Evolutionary conservation across 2,329 filamentous ascomycete genomes (phyloP).

Genomic region (Aurifilum marmelostoma): DNA sequence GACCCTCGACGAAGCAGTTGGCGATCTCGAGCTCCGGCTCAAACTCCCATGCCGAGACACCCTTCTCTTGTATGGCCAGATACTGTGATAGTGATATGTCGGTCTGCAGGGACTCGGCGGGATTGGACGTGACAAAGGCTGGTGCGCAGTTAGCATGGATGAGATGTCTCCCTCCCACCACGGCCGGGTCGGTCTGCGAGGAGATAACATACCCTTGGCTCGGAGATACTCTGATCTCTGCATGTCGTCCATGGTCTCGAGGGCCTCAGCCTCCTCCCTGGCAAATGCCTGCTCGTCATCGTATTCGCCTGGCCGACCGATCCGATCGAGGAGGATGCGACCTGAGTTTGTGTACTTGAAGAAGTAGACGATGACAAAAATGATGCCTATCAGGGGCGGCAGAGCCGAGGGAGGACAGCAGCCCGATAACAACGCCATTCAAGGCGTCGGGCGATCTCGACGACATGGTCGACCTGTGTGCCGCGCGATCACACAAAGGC

Average conservation of each 20-base stretch:
- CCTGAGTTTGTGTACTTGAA: conserved; percentile 88
- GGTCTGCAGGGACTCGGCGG: conserved; percentile 91
- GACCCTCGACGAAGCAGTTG: conserved; percentile 95
- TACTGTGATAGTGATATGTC: conserved; percentile 98
- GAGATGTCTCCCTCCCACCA: neutral
- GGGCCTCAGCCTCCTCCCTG: conserved; percentile 90
- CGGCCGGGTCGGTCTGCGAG: neutral
- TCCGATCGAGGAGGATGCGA: conserved; percentile 88
- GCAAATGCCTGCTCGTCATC: conserved; percentile 96
- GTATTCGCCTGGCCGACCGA: conserved; percentile 92
- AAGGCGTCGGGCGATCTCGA: conserved; percentile 48
- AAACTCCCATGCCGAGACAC: conserved; percentile 99
- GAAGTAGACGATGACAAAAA: conserved; percentile 86
- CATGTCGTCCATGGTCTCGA: conserved; percentile 95
- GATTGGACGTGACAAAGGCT: conserved; percentile 95
- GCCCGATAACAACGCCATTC: conserved; percentile 87
- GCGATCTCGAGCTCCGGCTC: conserved; percentile 98
- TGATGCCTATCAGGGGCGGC: conserved; percentile 79
- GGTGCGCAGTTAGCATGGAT: conserved; percentile 22
- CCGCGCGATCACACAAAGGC: conserved; percentile 4
- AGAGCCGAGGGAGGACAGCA: conserved; percentile 92
- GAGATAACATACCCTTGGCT: conserved; percentile 75
- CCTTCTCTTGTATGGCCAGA: conserved; percentile 97
- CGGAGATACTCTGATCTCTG: conserved; percentile 87
- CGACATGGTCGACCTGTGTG: conserved; percentile 26